Evolutionary conservation across 768 basidiomycete species (phyloP).

Genomic region (Solioccasus polychromus): DNA sequence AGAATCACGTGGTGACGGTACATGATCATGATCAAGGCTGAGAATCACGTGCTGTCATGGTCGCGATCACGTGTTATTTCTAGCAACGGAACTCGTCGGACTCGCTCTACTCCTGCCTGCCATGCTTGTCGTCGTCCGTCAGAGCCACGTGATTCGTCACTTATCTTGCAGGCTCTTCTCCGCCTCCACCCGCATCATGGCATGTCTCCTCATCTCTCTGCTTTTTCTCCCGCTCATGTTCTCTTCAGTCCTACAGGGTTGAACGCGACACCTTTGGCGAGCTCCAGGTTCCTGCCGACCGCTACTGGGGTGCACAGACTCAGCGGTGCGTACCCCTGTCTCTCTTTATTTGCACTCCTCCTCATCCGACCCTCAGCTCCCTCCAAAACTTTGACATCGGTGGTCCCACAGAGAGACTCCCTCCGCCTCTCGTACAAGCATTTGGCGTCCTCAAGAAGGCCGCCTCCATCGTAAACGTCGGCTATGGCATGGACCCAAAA

Average conservation of each 20-base stretch:
- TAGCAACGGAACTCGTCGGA: too few species aligned
- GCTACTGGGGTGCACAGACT: conserved; percentile 99
- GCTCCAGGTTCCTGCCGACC: conserved; percentile 79
- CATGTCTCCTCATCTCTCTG: conserved; percentile 8
- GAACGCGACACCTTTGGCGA: conserved; percentile 97
- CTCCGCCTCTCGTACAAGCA: conserved; percentile 93
- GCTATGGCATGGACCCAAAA: conserved; percentile 87
- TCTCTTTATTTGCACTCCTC: background rate
- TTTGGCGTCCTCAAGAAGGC: conserved; percentile 98
- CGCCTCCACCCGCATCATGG: conserved; percentile 36
- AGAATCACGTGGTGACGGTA: conserved; percentile 36
- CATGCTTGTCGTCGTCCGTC: conserved; percentile 19
- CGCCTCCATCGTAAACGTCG: conserved; percentile 84
- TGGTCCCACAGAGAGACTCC: conserved; percentile 89
- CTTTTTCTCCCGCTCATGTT: conserved; percentile 23
- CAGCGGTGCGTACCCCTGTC: conserved; percentile 62
- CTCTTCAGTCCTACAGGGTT: conserved; percentile 54
- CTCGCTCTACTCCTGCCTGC: background rate
- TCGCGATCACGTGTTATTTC: too few species aligned
- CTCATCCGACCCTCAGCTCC: conserved; percentile 49
- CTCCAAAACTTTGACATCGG: conserved; percentile 99
- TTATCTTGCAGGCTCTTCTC: conserved; percentile 21
- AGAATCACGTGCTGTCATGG: too few species aligned
- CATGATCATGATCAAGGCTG: too few species aligned
- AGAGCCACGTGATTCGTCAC: conserved; percentile 26